A percentile compares a stretch with the other conserved stretches of the same genome.
Conservation (phyloP, 2,329 filamentous ascomycete genomes). For the Leptographium procerum region DNA sequence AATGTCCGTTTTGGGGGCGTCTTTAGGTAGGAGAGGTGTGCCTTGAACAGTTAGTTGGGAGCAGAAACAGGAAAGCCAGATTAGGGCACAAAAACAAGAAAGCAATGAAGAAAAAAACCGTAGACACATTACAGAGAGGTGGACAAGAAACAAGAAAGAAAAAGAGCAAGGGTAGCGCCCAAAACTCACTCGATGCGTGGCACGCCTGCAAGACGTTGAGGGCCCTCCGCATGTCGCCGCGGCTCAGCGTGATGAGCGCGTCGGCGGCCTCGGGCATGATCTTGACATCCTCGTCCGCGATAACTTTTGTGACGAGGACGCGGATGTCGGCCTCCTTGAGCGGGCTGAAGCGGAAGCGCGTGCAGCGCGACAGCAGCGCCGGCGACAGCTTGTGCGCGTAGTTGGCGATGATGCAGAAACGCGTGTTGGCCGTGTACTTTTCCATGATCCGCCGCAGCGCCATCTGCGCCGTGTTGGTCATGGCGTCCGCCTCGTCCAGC, state of each 20-base stretch:
- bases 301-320: conserved; percentile 75
- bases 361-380: conserved; percentile 84
- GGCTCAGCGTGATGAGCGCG: conserved; percentile 74
- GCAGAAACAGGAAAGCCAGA: too few species aligned
- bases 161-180: too few species aligned
- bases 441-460: conserved; percentile 95
- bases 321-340: conserved; percentile 82
- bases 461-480: conserved; percentile 99
- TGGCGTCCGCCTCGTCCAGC: conserved; percentile 96
- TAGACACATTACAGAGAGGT: too few species aligned
- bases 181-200: conserved; percentile 63
- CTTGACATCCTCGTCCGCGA: conserved; percentile 74
- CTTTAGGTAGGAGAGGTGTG: conserved; percentile 53
- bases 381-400: conserved; percentile 97
- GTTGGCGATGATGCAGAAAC: conserved; percentile 98
- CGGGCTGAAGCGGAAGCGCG: conserved; percentile 87
- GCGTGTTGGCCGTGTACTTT: conserved; percentile 94
- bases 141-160: too few species aligned
- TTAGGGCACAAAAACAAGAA: too few species aligned
- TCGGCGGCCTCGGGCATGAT: conserved; percentile 74
- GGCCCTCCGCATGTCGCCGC: conserved; percentile 91
- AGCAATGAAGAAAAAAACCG: too few species aligned
- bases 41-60: neutral
- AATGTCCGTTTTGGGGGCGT: conserved; percentile 35
- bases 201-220: conserved; percentile 95